Conservation (phyloP, 257 asterid genomes). For the Solanum chilense region DNA sequence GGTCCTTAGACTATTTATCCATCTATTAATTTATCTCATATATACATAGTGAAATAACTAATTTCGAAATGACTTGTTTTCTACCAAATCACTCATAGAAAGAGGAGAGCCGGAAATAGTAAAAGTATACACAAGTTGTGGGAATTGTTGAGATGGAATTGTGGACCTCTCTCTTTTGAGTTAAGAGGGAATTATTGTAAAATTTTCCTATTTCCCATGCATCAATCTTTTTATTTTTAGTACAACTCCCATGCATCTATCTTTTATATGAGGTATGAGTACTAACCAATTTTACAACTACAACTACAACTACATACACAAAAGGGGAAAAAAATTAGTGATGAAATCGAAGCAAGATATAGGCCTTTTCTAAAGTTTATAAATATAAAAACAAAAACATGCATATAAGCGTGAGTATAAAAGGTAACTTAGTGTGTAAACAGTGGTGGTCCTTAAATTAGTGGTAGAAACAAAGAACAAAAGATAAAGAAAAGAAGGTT, state of each 20-base stretch:
- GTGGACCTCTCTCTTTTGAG: not conserved
- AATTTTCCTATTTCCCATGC: not conserved
- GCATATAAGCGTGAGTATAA: slow-evolving; percentile 35
- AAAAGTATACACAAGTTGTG: not conserved
- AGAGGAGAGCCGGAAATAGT: too few relatives aligned
- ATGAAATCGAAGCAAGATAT: slow-evolving; percentile 10
- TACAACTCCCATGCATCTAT: not conserved
- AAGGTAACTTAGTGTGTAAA: slow-evolving; percentile 29
- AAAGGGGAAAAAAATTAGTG: not conserved
- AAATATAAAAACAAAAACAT: not conserved
- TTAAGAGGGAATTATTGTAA: not conserved
- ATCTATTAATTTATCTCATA: too few relatives aligned
- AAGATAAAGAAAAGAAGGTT: slow-evolving; percentile 5
- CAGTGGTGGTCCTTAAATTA: slow-evolving; percentile 56
- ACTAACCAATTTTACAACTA: not conserved
- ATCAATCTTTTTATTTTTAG: not conserved
- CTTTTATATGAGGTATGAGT: not conserved
- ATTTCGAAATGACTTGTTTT: too few relatives aligned
- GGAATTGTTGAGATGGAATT: not conserved
- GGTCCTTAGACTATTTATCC: too few relatives aligned
- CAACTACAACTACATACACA: not conserved
- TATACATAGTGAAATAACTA: too few relatives aligned
- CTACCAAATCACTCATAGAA: too few relatives aligned
- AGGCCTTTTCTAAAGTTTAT: slow-evolving; percentile 22
- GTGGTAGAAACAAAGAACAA: slow-evolving; percentile 13